Conservation (phyloP, 345 rosid species). For the Sonneratia alba region DNA sequence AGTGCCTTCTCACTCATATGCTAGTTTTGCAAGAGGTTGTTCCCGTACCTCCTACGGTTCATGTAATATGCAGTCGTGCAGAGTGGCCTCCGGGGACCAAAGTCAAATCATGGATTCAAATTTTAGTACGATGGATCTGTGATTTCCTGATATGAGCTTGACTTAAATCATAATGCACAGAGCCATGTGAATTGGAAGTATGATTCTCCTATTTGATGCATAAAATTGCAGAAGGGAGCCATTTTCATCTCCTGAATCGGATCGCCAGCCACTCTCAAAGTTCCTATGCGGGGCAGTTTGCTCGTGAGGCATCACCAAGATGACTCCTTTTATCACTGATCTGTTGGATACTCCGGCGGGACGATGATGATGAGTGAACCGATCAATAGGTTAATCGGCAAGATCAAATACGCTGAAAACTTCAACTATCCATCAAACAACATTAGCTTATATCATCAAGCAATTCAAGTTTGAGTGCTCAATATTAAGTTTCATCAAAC, state of each 20-base stretch:
- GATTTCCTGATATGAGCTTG: background rate
- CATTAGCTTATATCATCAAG: no score
- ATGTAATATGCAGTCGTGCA: background rate
- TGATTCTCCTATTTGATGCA: constrained; percentile 12
- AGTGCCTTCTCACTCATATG: background rate
- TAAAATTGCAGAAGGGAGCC: constrained; percentile 40
- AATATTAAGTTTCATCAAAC: no score
- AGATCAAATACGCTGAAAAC: no score
- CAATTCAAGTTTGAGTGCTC: no score
- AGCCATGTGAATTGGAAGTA: background rate
- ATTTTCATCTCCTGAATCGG: constrained; percentile 38
- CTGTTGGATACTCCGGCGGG: no score
- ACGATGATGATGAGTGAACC: no score
- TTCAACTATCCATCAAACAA: no score
- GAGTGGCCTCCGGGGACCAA: background rate
- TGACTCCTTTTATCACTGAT: no score
- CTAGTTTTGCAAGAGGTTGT: background rate
- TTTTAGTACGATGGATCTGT: background rate
- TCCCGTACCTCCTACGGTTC: background rate
- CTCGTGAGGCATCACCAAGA: no score
- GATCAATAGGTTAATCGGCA: no score
- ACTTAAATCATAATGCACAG: background rate
- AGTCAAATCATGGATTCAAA: background rate
- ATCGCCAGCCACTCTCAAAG: constrained; percentile 18
- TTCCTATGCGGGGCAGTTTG: no score